Base-by-base conservation (phyloP, 2,329 filamentous ascomycete genomes). In the Fusarium goolgardi region DNA sequence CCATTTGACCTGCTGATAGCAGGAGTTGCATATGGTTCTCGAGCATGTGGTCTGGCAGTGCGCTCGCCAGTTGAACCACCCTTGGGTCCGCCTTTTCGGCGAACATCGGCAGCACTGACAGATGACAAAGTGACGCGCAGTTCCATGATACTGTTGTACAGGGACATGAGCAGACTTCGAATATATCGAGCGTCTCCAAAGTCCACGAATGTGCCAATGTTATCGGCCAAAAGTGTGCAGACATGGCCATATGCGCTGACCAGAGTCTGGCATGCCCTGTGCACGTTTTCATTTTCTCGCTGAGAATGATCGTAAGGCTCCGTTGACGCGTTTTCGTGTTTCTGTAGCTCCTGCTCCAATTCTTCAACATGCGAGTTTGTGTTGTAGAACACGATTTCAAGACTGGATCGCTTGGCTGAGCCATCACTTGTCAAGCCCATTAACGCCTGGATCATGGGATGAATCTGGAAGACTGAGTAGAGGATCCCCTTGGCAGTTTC, bases 131-230 rank as follows among this genome's bases (percentile, higher is more conserved):
- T 88, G 5, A 86, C 86, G 10, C 88, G 85, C 52, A 90, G 82
- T 75, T 90, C 88, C 83, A 88, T 90, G 62, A 90, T 86, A 76
- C 88, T 90, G 70, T 90, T 89, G 75, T 89, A 90, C 8, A 90
- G 81, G 67, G 87, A 82, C 76, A 89, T 82, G 71, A 90, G 78
- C 69, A 90, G 82, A 5, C 87, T 88, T 46, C 88, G 86, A 73
- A 90, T 88, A 73, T 90, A 90, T 63, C 88, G 84, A 23, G 88
- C 87, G 70, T 90, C 88, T 63, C 86, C 87, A 59, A 90, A 89
- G 70, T 88, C 84, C 56, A 90, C 83, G 72, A 91, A 87, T 2
- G 85, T 84, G 72, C 90, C 86, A 61, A 90, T 86, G 67, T 90
- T 89, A 55, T 83, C 82, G 41, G 84, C 83, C 31, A 90, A 77